Base-by-base conservation (phyloP, 768 basidiomycete species). In the Podaxis mareebaensis region DNA sequence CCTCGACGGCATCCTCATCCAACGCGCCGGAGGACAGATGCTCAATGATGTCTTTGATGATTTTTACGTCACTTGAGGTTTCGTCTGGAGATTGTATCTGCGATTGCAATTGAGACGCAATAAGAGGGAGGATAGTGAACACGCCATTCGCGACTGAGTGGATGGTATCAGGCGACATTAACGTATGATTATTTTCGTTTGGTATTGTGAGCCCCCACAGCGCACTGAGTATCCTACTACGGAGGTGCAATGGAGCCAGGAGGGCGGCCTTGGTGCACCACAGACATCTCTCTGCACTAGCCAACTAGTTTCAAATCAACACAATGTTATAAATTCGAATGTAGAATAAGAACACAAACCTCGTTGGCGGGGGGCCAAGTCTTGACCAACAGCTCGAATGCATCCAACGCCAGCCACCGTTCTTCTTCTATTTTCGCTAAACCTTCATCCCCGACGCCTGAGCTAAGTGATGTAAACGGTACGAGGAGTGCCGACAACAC, bases 261-360 rank as follows among this genome's bases (percentile, higher is more conserved):
- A 78, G 72, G 0, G 85, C 85, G 8, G 88, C 88, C 66, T 82
- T 84, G 67, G 85, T 85, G 69, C 89, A 91, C 91, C 91, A 93
- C 33, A 88, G 65, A 66, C 81, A 85, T 26, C 91, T 84, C 63
- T 86, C 85, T 12, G 89, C 76, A 58, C 81, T 83, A 26, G 73
- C 76, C 67, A 81, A 70, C 77, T 78, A 15, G 12, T 17, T 17
- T 12, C 3, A 40, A 17, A 44, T 44, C 15, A 44, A n/a, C 13
- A 17, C 4, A 28, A 28, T 28, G 28, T 6, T 17, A 44, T 44
- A 44, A 67, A 81, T 84, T 26, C 90, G 83, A 44, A 44, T 17
- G 15, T 44, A 2, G 13, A 44, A 44, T 15, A n/a, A 20, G 42
- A 15, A 22, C 15, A 63, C 66, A 13, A 53, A 90, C 90, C 78